A percentile compares a stretch with the other conserved stretches of the same genome.
These are phyloP conservation scores for Clarireedia monteithiana DNA, from an alignment of 2,329 filamentous ascomycete species.

Conservation along the genomic window DNA sequence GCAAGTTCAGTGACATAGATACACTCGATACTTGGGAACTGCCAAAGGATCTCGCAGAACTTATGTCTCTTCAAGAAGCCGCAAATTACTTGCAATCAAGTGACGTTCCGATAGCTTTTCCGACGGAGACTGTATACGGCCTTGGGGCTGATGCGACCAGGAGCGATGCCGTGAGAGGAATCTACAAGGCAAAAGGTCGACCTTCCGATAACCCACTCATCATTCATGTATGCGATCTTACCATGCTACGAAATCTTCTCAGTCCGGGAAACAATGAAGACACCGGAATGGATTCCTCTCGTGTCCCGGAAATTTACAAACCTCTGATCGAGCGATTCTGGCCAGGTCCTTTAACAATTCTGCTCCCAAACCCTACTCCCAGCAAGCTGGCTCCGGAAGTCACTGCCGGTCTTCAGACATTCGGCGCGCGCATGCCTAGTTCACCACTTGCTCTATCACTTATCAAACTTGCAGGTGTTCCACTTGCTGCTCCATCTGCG, in stretches of 20 bases:
- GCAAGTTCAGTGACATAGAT: slow-evolving; percentile 18
- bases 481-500: slow-evolving; percentile 85
- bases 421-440: slow-evolving; percentile 84
- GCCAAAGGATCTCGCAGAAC: slow-evolving; percentile 9
- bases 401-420: slow-evolving; percentile 75
- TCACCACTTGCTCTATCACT: slow-evolving; percentile 79
- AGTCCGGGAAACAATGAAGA: slow-evolving; percentile 12
- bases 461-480: slow-evolving; percentile 69
- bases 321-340: slow-evolving; percentile 78
- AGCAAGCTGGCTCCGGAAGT: slow-evolving; percentile 81
- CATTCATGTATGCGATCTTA: slow-evolving; percentile 75
- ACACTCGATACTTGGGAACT: slow-evolving; percentile 25
- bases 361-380: slow-evolving; percentile 66
- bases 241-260: slow-evolving; percentile 24
- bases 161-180: slow-evolving; percentile 76
- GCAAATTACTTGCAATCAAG: slow-evolving; percentile 21
- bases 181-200: slow-evolving; percentile 82
- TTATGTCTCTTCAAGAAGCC: slow-evolving; percentile 21
- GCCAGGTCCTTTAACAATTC: slow-evolving; percentile 89
- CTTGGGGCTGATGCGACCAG: slow-evolving; percentile 93
- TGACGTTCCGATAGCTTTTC: slow-evolving; percentile 73
- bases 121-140: slow-evolving; percentile 96
- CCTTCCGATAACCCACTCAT: slow-evolving; percentile 95
- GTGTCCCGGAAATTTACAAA: slow-evolving; percentile 46
- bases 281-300: slow-evolving; percentile 23